Evolutionary conservation across 2,329 filamentous ascomycete species (phyloP), one percentile per base, ranked within the genome.

Genomic region (Monilinia fructigena): DNA sequence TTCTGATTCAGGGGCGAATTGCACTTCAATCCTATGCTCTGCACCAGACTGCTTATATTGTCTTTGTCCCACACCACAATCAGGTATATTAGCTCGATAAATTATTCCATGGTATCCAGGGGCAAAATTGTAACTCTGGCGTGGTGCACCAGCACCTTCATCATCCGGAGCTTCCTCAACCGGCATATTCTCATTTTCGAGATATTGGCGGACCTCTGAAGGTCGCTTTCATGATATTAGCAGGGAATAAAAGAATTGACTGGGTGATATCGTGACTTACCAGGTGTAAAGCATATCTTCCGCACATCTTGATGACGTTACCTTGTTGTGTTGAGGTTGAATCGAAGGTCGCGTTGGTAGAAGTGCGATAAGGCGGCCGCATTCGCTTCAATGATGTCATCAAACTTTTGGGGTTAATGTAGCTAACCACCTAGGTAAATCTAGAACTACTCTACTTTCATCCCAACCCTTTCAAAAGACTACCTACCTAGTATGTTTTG

Each of bases 101-200:
- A 98, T 91, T 31, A 95, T 82, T 45, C 95, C 94, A 74, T 90
- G 84, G 69, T 92, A 91, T 0, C 93, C 91, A 0, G 95, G 95
- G 0, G 94, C 92, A 75, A 99, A 96, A 77, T 98, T 98, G 80
- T 96, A 97, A 47, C 86, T 92, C 75, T 92, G 90, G 48, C 90
- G 85, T 1, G 86, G 85, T 1, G 81, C 79, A 2, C 73, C 77
- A 20, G 73, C 79, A 56, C 81, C 85, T 23, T 91, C 86, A 72
- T 96, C 91, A 4, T 85, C 84, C 0, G 91, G 91, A 0, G 85
- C 86, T 66, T 92, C 86, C 66, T 89, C 83, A 3, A 92, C 86
- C 2, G 83, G 84, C 86, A 96, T 91, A 68, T 89, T 82, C 72
- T 92, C 85, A 47, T 92, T 83, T 73, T 91, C 84, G 8, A 97